Evolutionary conservation across 148 eudicot genomes (phyloP), one percentile per base, ranked within the genome.

Genomic region (Heliamphora exappendiculata): DNA sequence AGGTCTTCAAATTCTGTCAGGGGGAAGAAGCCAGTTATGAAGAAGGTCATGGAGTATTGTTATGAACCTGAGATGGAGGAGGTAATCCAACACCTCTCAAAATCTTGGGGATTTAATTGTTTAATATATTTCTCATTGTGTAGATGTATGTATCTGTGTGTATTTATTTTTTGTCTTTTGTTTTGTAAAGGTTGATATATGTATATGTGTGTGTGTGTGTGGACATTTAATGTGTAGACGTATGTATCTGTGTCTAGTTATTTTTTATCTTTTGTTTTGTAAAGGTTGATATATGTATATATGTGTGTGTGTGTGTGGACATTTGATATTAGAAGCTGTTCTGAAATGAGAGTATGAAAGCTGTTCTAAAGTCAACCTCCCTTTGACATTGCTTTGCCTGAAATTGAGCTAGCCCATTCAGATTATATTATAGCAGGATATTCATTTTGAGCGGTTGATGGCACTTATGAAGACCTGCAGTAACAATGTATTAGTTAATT

Each of bases 41-140:
- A 89, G 90, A 90, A 70, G 78, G 99, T 95, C 75, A 80, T 95
- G 82, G 99, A 95, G 85, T 95, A 88, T 80, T 91, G 97, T 83
- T 95, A 93, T 78, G 99, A 95, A 86, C 97, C 99, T 84, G 99
- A 95, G 79, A 93, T 95, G 99, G 97, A 91, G 83, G 97, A 93
- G 99, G 99, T 95, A 84, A 76, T 57, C 31, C 65, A 76, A 39
- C 28, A n/a, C 33, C 31, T 73, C 47, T 75, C 28, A 64, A 22
- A 62, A 44, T 33, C 44, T 44, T 28, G 19, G 24, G 5, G 42
- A 41, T 24, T 11, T 72, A 13, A 5, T 73, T 47, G 31, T 55
- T 73, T 37, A 49, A 55, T 36, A 24, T 26, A 31, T 14, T 67
- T 67, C 26, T n/a, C 39, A 67, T 16, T 37, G 36, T 7, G 60